Percentiles rank a stretch among this genome's conserved stretches.
phyloP scores from a whole-genome alignment of 2,329 filamentous ascomycete species.

The Microsporum audouinii region DNA sequence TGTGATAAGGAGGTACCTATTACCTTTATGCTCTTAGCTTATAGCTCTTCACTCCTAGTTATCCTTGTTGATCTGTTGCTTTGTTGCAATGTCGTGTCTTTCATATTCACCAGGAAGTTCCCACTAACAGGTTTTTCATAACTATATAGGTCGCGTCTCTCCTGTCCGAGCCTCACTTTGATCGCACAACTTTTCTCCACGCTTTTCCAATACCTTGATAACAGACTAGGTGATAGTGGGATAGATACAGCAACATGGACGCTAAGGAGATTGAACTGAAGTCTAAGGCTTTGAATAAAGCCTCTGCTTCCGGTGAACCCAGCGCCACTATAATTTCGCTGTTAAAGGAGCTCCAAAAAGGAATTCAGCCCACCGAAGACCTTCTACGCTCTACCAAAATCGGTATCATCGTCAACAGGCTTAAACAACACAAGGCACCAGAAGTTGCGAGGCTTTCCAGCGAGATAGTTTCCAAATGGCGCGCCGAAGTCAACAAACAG shows the following conservation, averaged over 20 bases:
- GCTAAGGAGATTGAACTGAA: conserved; percentile 67
- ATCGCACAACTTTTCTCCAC: background rate
- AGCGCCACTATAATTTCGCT: conserved; percentile 59
- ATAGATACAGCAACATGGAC: conserved; percentile 48
- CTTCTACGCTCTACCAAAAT: conserved; percentile 83
- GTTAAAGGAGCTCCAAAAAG: conserved; percentile 66
- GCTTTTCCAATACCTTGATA: background rate
- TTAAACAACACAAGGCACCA: conserved; percentile 65
- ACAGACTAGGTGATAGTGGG: background rate
- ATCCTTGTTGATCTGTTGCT: too few relatives aligned
- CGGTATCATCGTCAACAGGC: conserved; percentile 77
- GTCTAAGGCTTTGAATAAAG: conserved; percentile 71
- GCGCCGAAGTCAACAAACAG: conserved; percentile 38
- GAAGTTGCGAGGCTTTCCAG: conserved; percentile 61
- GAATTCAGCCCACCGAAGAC: conserved; percentile 75
- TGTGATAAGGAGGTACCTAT: background rate
- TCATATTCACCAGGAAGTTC: background rate
- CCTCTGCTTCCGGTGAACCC: conserved; percentile 62
- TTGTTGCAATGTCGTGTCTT: background rate
- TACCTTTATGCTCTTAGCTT: background rate
- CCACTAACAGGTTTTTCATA: background rate
- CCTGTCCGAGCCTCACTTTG: background rate
- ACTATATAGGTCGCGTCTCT: background rate
- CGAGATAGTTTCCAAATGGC: conserved; percentile 66
- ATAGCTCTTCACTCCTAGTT: background rate